Conservation (phyloP, 345 rosid species). For the Salix udensis region DNA sequence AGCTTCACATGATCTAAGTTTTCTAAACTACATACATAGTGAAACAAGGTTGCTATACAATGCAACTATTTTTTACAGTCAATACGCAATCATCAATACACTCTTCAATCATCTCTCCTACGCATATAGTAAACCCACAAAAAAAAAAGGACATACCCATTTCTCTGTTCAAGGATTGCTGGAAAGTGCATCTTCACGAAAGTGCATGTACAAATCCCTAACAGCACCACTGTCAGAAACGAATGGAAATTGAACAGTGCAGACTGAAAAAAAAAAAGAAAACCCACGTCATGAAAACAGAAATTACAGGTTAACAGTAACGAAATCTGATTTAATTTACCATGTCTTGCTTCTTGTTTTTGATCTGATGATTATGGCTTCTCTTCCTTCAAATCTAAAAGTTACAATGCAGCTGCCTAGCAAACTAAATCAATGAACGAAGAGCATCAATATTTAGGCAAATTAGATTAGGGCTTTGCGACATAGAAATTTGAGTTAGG, state of each 20-base stretch:
- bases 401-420: not conserved
- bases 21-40: not conserved
- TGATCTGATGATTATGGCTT: not conserved
- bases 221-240: conserved; percentile 75
- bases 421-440: not conserved
- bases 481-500: not conserved
- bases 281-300: not conserved
- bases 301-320: not conserved
- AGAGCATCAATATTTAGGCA: not conserved
- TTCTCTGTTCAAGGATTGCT: conserved; percentile 84
- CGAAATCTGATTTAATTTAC: conserved; percentile 4
- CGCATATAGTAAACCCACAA: not conserved
- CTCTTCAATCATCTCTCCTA: not conserved
- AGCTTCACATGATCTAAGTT: not conserved
- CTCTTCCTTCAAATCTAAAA: conserved; percentile 13
- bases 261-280: conserved; percentile 46
- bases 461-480: not conserved
- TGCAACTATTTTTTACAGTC: not conserved
- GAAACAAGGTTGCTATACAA: not conserved
- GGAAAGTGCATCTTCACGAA: conserved; percentile 96
- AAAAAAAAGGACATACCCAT: conserved; percentile 47
- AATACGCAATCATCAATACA: not conserved
- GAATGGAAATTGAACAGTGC: conserved; percentile 96
- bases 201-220: conserved; percentile 89
- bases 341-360: conserved; percentile 10